Percentiles rank a stretch among this genome's conserved stretches.
phyloP scores from a whole-genome alignment of 495 filamentous ascomycete genomes.

The Penicillium maclennaniae region DNA sequence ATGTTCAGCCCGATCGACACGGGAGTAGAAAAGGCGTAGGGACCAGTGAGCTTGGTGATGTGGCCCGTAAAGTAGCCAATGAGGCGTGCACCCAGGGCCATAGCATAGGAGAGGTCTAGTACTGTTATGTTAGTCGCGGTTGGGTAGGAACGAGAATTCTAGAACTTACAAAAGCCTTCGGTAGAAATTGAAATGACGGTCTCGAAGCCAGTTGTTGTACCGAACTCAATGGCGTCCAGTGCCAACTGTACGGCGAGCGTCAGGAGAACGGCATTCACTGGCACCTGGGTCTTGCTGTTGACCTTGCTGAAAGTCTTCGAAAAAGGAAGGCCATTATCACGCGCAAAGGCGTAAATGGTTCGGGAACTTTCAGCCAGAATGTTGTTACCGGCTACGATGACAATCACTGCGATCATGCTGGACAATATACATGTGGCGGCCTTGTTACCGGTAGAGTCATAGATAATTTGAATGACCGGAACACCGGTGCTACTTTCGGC shows the following conservation, averaged over 20 bases:
- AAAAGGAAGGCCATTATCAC: conserved; percentile 48
- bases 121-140: conserved; percentile 15
- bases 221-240: conserved; percentile 55
- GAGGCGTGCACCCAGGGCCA: conserved; percentile 50
- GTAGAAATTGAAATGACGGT: conserved; percentile 56
- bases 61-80: conserved; percentile 47
- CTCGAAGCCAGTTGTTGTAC: conserved; percentile 53
- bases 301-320: conserved; percentile 42
- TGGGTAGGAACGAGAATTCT: background rate
- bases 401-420: conserved; percentile 39
- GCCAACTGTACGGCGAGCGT: conserved; percentile 49
- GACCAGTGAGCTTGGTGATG: conserved; percentile 34
- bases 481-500: conserved; percentile 42
- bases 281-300: conserved; percentile 35
- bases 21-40: conserved; percentile 30
- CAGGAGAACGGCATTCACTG: conserved; percentile 48
- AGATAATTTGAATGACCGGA: conserved; percentile 48
- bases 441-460: conserved; percentile 40
- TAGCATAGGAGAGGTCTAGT: conserved; percentile 55
- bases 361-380: conserved; percentile 45
- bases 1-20: conserved; percentile 47
- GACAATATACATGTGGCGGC: conserved; percentile 40
- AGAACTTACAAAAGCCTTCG: conserved; percentile 52
- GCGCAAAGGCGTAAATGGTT: conserved; percentile 43
- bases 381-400: conserved; percentile 38